Evolutionary conservation across 805 yeast genomes (phyloP), one percentile per base, ranked within the genome.

Genomic region (Wickerhamiella bombiphila): DNA sequence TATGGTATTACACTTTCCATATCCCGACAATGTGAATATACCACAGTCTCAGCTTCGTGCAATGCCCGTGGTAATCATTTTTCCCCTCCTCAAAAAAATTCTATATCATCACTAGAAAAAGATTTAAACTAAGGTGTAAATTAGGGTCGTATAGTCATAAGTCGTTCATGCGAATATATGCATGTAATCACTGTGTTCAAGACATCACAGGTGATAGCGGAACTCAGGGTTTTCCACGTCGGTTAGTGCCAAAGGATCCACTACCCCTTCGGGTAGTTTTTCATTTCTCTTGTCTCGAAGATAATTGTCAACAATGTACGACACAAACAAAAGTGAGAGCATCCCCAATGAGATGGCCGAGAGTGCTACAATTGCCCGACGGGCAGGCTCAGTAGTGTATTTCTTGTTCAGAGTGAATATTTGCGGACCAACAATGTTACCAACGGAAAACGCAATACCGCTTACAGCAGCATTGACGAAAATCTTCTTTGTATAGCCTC

Each of bases 401-500:
- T 6, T 72, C 76, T 39, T 75, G 70, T 2, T 54, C 45, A 0
- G 68, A 56, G 39, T 62, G 65, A 58, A 79, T 83, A 79, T 65
- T 55, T 77, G 74, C 3, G 91, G 85, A 2, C 86, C 88, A 40
- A 76, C 68, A 33, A 78, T 59, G 53, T 76, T 74, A 14, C 82
- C 80, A 34, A 73, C 69, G 29, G 80, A 72, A 52, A 76, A 80
- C 3, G 73, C 78, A 40, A 78, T 65, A 54, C 78, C 64, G 36
- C 67, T 67, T 24, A 74, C 54, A 4, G 76, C 76, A 24, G 11
- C 26, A 36, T 73, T 69, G 17, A 71, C 66, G 3, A 72, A 65
- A 45, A 74, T 64, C 48, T 77, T 74, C 56, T 80, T 80, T 8
- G 86, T 77, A 44, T 72, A 69, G 8, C 91, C 93, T 1, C 85